Base-by-base conservation (phyloP, 2,329 filamentous ascomycete genomes). In the Lachnellula subtilissima region DNA sequence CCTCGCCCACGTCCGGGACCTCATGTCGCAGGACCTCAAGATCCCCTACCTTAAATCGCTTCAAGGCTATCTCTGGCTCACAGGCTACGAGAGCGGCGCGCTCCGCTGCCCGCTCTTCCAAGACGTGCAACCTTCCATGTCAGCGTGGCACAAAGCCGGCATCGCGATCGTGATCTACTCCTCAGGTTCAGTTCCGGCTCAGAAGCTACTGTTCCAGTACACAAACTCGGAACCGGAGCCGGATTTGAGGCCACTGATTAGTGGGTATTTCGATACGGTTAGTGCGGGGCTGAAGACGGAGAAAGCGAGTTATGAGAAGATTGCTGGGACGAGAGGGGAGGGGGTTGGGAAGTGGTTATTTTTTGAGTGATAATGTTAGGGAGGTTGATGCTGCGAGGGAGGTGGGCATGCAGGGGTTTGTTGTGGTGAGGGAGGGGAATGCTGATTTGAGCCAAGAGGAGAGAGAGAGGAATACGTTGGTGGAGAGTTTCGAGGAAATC, bases 281-380 rank as follows among this genome's bases (percentile, higher is more conserved):
- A 93, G 89, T 70, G 89, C 89, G 35, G 89, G 89, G 1, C 78
- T 82, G 54, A 94, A 94, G 76, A 82, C 79, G 47, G 82, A 90
- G 64, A 69, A 73, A 40, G 71, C 70, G 22, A 92, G 88, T 70
- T 94, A 93, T 72, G 71, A 74, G 50, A 66, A 58, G 51, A 69
- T 71, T 51, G 59, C 52, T 32, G 43, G 37, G 37, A 46, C 50
- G 53, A 46, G 70, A 81, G 15, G 73, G 36, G 73, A 78, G 55
- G 64, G 74, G 50, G 70, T 78, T 17, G 71, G 70, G 11, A 76
- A 80, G 54, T 88, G 88, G 76, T 75, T 91, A n/a, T 94, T 94
- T 94, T 70, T 74, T 93, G 58, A 93, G 88, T 66, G 89, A 94
- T 73, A 91, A 91, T 67, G 78, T 89, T 47, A 82, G 80, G 67